phyloP scores from a whole-genome alignment of 306 rosid species.

The Cucurbita ficifolia region DNA sequence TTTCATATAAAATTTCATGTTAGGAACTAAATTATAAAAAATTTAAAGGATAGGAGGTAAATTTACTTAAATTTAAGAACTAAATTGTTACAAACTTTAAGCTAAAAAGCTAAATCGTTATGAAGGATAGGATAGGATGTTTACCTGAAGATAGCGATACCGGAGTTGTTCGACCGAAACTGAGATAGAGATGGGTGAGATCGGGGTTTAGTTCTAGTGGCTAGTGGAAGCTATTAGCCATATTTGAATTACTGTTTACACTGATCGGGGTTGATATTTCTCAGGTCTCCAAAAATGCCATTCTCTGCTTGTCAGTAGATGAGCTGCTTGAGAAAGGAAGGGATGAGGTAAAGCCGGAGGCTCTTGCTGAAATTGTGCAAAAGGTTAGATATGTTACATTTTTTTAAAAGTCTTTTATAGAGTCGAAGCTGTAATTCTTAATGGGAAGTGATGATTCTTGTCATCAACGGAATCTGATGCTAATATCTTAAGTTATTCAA shows the following conservation, averaged over 20 bases:
- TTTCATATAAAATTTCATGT: background rate
- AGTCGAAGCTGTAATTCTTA: background rate
- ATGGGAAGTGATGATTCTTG: background rate
- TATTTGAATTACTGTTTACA: background rate
- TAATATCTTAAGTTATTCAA: background rate
- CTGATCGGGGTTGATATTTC: background rate
- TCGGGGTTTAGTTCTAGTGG: background rate
- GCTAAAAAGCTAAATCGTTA: too few species aligned
- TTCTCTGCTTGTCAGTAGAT: slow-evolving; percentile 52
- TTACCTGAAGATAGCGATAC: background rate
- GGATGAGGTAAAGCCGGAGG: slow-evolving; percentile 32
- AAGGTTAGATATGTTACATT: slow-evolving; percentile 33
- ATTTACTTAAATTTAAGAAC: background rate
- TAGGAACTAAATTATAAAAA: background rate
- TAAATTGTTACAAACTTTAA: too few species aligned
- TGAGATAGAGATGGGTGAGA: background rate
- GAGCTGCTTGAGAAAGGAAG: slow-evolving; percentile 47
- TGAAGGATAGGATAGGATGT: background rate
- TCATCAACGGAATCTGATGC: background rate
- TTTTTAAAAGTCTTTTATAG: background rate
- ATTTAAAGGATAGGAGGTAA: too few species aligned
- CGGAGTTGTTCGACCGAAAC: background rate
- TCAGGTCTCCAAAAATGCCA: slow-evolving; percentile 72
- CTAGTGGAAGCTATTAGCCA: background rate
- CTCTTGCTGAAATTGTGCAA: slow-evolving; percentile 39